Evolutionary conservation across 2,329 filamentous ascomycete species (phyloP).

Genomic region (Aspergillus flavus): DNA sequence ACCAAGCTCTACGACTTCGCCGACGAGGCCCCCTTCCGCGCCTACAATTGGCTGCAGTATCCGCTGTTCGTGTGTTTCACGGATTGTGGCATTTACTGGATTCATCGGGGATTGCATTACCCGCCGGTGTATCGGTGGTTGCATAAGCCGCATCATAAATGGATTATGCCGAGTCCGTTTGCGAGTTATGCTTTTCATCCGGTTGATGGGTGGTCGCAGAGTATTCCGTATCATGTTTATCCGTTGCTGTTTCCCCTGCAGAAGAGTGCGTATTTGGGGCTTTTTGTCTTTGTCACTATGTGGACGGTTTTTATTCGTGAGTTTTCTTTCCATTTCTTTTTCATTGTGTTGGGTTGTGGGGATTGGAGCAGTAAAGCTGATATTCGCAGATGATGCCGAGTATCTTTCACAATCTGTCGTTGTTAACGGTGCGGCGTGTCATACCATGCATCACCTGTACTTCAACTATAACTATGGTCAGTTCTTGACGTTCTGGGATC

Average conservation of each 20-base stretch:
- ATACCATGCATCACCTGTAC: slow-evolving; percentile 86
- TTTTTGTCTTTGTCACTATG: slow-evolving; percentile 91
- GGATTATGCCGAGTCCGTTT: slow-evolving; percentile 96
- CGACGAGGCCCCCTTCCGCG: slow-evolving; percentile 70
- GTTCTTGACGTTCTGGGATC: slow-evolving; percentile 90
- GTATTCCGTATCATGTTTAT: slow-evolving; percentile 87
- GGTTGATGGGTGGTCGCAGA: slow-evolving; percentile 84
- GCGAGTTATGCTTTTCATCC: slow-evolving; percentile 94
- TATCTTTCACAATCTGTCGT: slow-evolving; percentile 85
- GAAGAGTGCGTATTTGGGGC: slow-evolving; percentile 79
- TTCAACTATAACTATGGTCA: slow-evolving; percentile 95
- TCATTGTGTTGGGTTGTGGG: neutral
- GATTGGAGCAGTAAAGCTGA: neutral
- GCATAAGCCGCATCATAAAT: slow-evolving; percentile 98
- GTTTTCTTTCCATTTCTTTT: slow-evolving; percentile 3
- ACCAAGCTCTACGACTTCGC: slow-evolving; percentile 81
- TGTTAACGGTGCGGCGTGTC: slow-evolving; percentile 91
- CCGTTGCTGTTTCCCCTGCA: slow-evolving; percentile 89
- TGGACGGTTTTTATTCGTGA: slow-evolving; percentile 86
- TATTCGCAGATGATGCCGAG: slow-evolving; percentile 72
- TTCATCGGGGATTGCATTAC: slow-evolving; percentile 81
- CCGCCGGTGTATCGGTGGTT: slow-evolving; percentile 78
- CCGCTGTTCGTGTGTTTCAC: slow-evolving; percentile 85
- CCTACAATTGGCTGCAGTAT: slow-evolving; percentile 81
- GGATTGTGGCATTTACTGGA: slow-evolving; percentile 87